These are phyloP conservation scores for Nephelium lappaceum DNA, from an alignment of 345 rosid species.

Conservation along the genomic window DNA sequence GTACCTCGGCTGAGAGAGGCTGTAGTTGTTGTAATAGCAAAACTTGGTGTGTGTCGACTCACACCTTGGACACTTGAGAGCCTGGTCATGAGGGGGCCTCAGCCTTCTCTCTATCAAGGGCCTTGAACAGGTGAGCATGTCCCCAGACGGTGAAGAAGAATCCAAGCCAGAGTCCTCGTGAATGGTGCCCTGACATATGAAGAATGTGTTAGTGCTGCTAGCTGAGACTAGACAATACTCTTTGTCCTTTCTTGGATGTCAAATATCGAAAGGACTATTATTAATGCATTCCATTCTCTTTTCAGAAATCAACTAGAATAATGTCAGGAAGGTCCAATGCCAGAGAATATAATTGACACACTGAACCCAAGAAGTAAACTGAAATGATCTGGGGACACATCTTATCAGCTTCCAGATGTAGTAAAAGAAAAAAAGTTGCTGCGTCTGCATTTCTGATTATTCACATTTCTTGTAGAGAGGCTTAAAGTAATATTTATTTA, in stretches of 20 bases:
- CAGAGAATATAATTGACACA: conserved; percentile 2
- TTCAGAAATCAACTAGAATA: conserved; percentile 9
- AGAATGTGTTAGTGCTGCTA: conserved; percentile 19
- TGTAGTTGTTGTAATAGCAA: conserved; percentile 98
- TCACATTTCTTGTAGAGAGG: neutral
- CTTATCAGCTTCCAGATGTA: neutral
- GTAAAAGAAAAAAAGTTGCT: conserved; percentile 8
- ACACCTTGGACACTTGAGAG: conserved; percentile 92
- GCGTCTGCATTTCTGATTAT: neutral
- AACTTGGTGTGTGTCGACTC: conserved; percentile 94
- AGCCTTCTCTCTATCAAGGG: conserved; percentile 92
- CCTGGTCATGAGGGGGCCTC: conserved; percentile 88
- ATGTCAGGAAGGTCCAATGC: neutral
- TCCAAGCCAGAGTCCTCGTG: conserved; percentile 63
- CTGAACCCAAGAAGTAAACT: conserved; percentile 13
- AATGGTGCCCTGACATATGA: conserved; percentile 46
- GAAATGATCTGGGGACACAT: neutral
- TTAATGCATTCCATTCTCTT: conserved; percentile 10
- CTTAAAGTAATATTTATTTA: neutral
- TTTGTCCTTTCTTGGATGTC: conserved; percentile 1
- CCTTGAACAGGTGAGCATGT: conserved; percentile 83
- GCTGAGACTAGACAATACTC: neutral
- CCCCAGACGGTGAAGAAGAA: conserved; percentile 81
- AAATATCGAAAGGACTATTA: conserved; percentile 1
- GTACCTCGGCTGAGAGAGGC: conserved; percentile 96